Percentiles rank a stretch among this genome's conserved stretches.
Evolutionary conservation across 108 stramenopile genomes (phyloP).

Genomic region (Poteriospumella lacustris): DNA sequence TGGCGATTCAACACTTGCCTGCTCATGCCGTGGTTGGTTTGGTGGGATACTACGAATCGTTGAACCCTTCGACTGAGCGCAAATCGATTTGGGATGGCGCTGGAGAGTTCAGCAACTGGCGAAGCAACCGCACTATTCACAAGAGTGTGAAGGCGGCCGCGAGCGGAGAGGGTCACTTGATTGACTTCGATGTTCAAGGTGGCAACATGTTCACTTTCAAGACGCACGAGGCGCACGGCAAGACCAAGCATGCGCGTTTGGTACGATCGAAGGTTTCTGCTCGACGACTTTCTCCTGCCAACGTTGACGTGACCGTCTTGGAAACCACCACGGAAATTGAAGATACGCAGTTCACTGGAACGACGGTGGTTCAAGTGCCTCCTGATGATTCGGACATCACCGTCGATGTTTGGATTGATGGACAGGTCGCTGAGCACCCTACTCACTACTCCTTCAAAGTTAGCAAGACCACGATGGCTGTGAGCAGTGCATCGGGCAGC

Average conservation of each 20-base stretch:
- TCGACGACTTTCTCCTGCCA: too few relatives aligned
- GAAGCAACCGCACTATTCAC: background rate
- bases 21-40: background rate
- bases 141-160: background rate
- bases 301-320: too few relatives aligned
- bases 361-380: too few relatives aligned
- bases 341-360: too few relatives aligned
- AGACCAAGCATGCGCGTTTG: too few relatives aligned
- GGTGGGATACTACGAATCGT: background rate
- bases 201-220: too few relatives aligned
- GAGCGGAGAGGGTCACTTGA: too few relatives aligned
- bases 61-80: background rate
- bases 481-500: slow-evolving; percentile 25
- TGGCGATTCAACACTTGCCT: background rate
- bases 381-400: too few relatives aligned
- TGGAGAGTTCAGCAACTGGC: background rate
- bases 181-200: too few relatives aligned
- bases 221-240: too few relatives aligned
- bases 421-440: background rate
- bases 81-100: background rate
- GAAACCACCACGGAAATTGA: too few relatives aligned
- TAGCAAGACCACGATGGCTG: background rate
- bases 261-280: too few relatives aligned
- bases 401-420: slow-evolving; percentile 23
- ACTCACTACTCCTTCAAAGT: background rate